Base-by-base conservation (phyloP, 2,329 filamentous ascomycete genomes). In the Penicillium sp. region DNA sequence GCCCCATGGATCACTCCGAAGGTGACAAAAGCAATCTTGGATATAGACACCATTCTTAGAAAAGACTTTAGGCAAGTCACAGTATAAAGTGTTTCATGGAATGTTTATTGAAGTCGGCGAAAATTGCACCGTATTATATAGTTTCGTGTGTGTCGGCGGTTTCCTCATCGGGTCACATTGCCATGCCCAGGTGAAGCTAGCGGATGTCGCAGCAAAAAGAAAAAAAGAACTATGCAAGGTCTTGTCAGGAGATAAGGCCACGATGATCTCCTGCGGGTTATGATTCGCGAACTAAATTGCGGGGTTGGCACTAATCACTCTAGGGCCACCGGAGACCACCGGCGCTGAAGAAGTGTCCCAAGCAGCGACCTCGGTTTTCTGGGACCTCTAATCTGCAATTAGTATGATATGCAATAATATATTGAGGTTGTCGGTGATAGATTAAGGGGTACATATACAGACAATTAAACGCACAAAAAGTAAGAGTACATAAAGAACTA, bases 41-140 rank as follows among this genome's bases (percentile, higher is more conserved):
- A 55, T 3, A 64, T n/a, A 20, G 45, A 43, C 2, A 47, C 43
- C 63, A 65, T 65, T 29, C 5, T 26, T 50, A 1, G n/a, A 14
- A 13, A 11, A 20, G 9, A 9, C n/a, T 16, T 18, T 7, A 1
- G 7, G 8, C 2, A 10, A 18, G 29, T 11, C 38, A 24, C 22
- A 6, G 14, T 16, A 6, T 31, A 22, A n/a, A 34, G 7, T 11
- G 5, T 5, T 24, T 20, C 6, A 10, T 18, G 22, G 20, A 20
- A n/a, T 35, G 16, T 32, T 16, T 40, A 18, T 22, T 18, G 6
- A 51, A 5, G 11, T 11, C 9, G 38, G 22, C 4, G 49, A 18
- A 35, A 32, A 35, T 16, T 10, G 5, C n/a, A 11, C 3, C 5
- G 2, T 20, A 13, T 20, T 44, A 44, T 35, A 51, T 43, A 51